Conservation (phyloP, 805 yeast species). For the Metschnikowia gruessii region DNA sequence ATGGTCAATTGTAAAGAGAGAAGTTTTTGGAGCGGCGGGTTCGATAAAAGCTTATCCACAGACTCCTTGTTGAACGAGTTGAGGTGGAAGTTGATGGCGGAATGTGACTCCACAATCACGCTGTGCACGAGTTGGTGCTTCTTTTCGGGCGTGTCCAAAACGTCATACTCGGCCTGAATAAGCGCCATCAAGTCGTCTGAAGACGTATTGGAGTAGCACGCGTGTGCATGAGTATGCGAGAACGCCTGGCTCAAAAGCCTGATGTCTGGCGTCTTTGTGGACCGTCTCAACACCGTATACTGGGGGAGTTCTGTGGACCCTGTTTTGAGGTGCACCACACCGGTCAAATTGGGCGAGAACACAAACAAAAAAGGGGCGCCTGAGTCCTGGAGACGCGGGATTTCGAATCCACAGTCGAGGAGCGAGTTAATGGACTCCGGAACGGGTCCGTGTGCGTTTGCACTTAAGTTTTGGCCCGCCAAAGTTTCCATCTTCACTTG, state of each 20-base stretch:
- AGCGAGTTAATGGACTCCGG: constrained; percentile 41
- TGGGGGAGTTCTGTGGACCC: constrained; percentile 4
- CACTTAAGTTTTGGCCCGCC: background rate
- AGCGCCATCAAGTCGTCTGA: constrained; percentile 69
- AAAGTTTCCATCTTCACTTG: constrained; percentile 1
- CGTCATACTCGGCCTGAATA: constrained; percentile 35
- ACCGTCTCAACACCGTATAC: constrained; percentile 4
- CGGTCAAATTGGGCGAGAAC: constrained; percentile 52
- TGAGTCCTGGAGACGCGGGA: constrained; percentile 35
- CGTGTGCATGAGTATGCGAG: constrained; percentile 61
- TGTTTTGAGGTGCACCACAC: constrained; percentile 31
- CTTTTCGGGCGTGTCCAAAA: constrained; percentile 15
- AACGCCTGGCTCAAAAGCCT: constrained; percentile 53
- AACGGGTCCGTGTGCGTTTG: background rate
- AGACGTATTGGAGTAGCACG: constrained; percentile 64
- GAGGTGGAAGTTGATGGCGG: constrained; percentile 70
- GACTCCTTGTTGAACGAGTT: constrained; percentile 66
- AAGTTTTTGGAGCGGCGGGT: constrained; percentile 74
- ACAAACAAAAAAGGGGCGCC: constrained; percentile 26
- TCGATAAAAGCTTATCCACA: constrained; percentile 69
- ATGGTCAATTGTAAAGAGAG: constrained; percentile 65
- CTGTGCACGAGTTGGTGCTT: constrained; percentile 34
- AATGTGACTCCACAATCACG: constrained; percentile 63
- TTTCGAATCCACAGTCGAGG: constrained; percentile 53
- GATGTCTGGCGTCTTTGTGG: constrained; percentile 20